These are phyloP conservation scores for Neopestalotiopsis rosae DNA, from an alignment of 2,329 filamentous ascomycete genomes.

Conservation along the genomic window DNA sequence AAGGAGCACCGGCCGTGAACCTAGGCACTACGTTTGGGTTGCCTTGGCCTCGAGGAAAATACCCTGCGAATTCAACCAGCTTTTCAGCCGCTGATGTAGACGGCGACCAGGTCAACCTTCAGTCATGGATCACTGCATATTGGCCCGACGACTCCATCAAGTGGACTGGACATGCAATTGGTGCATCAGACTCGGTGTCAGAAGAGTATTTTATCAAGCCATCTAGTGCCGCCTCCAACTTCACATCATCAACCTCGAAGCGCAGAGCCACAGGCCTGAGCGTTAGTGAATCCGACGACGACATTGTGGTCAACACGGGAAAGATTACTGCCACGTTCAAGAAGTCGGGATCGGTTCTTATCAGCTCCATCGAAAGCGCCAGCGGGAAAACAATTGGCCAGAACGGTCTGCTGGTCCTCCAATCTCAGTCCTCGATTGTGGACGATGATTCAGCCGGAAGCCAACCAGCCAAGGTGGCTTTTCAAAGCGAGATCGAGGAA, in stretches of 20 bases:
- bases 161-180: slow-evolving; percentile 64
- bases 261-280: slow-evolving; percentile 19
- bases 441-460: slow-evolving; percentile 42
- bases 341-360: slow-evolving; percentile 45
- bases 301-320: slow-evolving; percentile 49
- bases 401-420: slow-evolving; percentile 57
- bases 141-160: slow-evolving; percentile 67
- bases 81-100: slow-evolving; percentile 38
- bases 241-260: background rate
- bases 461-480: slow-evolving; percentile 41
- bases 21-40: slow-evolving; percentile 49
- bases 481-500: slow-evolving; percentile 56
- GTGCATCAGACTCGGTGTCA: slow-evolving; percentile 43
- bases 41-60: slow-evolving; percentile 48
- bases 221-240: slow-evolving; percentile 16
- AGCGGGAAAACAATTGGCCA: slow-evolving; percentile 48
- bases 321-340: slow-evolving; percentile 48
- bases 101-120: slow-evolving; percentile 39
- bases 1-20: slow-evolving; percentile 39
- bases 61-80: slow-evolving; percentile 40
- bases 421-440: slow-evolving; percentile 52
- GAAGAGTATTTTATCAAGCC: slow-evolving; percentile 49
- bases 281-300: slow-evolving; percentile 29
- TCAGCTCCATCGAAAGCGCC: slow-evolving; percentile 45
- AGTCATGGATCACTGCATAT: slow-evolving; percentile 63